These are phyloP conservation scores for Silene conica DNA, from an alignment of 148 eudicot species.

Conservation along the genomic window DNA sequence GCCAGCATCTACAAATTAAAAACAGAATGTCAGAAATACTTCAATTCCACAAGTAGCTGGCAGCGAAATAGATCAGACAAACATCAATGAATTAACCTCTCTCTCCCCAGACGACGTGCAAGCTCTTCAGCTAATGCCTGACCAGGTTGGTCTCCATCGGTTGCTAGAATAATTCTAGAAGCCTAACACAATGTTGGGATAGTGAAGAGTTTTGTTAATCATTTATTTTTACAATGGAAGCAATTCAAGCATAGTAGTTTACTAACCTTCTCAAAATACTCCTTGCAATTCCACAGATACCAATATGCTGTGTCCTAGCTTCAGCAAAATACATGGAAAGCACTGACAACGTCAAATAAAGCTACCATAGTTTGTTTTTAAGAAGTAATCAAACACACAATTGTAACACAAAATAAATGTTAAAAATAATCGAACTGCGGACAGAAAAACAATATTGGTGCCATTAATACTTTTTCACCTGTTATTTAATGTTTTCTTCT, in stretches of 20 bases:
- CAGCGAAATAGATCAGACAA: neutral
- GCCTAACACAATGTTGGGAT: slow-evolving; percentile 43
- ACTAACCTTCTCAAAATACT: slow-evolving; percentile 71
- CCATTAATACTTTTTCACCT: neutral
- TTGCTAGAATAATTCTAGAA: slow-evolving; percentile 90
- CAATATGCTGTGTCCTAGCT: slow-evolving; percentile 84
- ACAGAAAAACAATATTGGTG: neutral
- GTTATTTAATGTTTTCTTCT: neutral
- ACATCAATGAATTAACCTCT: slow-evolving; percentile 43
- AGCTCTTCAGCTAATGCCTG: slow-evolving; percentile 98
- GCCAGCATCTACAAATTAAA: slow-evolving; percentile 73
- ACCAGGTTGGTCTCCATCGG: slow-evolving; percentile 87
- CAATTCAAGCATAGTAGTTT: neutral
- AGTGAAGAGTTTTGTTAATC: neutral
- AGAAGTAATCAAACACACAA: neutral
- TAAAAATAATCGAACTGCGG: neutral
- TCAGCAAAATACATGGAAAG: slow-evolving; percentile 32
- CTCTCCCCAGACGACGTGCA: slow-evolving; percentile 95
- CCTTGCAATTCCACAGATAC: slow-evolving; percentile 84
- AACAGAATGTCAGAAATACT: neutral
- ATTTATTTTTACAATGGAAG: neutral
- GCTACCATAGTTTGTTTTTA: neutral
- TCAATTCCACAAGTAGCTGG: slow-evolving; percentile 3
- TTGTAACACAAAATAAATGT: neutral
- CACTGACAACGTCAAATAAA: slow-evolving; percentile 2